Base-by-base conservation (phyloP, 2,329 filamentous ascomycete species). In the Bipolaris sorokiniana region DNA sequence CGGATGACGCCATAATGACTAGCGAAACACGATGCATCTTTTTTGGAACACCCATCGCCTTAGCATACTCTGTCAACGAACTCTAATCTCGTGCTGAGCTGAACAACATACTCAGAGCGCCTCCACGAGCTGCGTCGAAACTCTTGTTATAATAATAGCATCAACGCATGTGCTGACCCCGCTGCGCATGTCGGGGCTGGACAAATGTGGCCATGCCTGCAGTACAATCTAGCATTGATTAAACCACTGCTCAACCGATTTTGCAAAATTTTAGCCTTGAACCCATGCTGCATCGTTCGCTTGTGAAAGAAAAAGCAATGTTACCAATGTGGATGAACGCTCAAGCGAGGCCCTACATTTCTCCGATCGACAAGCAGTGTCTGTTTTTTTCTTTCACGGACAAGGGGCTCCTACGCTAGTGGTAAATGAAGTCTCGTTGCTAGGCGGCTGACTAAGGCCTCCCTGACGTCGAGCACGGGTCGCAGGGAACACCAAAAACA, bases 381-480 rank as follows among this genome's bases (percentile, higher is more conserved):
- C 13, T 38, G 26, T 18, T 23, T 48, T 48, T 38, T 48, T 48
- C 13, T 41, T 20, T 31, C 26, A 18, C 20, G 11, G 34, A 48
- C 33, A 26, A 20, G 46, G 46, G 46, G 15, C 26, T 23, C 23
- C 20, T 50, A 37, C 37, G 28, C 41, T 41, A 20, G 31, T 9
- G 11, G 28, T 38, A 23, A 42, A 28, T 31, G 23, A 20, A 46
- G 41, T 46, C 53, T 37, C 53, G 54, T 57, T 57, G 55, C 51
- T 54, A 33, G 51, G 55, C 33, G 34, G 51, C 45, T 58, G 55
- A 49, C 51, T 54, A 58, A 58, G 55, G 34, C 36, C 42, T 23
- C 48, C 49, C 48, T 58, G 55, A 58, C 55, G 55, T 58, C 54
- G 54, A 48, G 54, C 54, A 57, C 54, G 54, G 54, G 54, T 57